Percentiles rank a stretch among this genome's conserved stretches.
phyloP scores from a whole-genome alignment of 2,329 filamentous ascomycete species.

The Chaetomiaceae sp. region DNA sequence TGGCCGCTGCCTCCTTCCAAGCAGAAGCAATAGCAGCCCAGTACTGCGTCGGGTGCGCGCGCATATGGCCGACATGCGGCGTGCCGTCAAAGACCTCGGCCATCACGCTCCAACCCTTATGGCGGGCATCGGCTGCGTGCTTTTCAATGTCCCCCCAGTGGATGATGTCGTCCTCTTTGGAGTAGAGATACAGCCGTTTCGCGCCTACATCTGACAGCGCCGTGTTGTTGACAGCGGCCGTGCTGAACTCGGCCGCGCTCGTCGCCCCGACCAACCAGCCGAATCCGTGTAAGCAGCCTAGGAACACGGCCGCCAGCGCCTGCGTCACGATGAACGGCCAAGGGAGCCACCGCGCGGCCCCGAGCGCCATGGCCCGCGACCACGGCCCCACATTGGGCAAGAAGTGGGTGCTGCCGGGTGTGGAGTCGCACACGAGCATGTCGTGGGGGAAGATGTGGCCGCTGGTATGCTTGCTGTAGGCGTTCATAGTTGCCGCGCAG shows the following conservation, averaged over 20 bases:
- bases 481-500: constrained; percentile 46
- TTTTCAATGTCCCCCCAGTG: constrained; percentile 51
- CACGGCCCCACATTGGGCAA: constrained; percentile 44
- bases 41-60: constrained; percentile 52
- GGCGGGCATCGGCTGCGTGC: constrained; percentile 45
- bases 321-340: constrained; percentile 48
- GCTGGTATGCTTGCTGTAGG: constrained; percentile 38
- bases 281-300: constrained; percentile 36
- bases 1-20: constrained; percentile 16
- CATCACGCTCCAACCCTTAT: constrained; percentile 46
- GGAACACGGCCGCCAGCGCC: constrained; percentile 41
- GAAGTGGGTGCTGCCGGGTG: constrained; percentile 45
- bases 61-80: constrained; percentile 59
- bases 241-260: constrained; percentile 39
- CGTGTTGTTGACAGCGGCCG: constrained; percentile 35
- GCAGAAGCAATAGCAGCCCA: constrained; percentile 44
- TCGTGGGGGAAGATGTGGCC: constrained; percentile 41
- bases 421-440: constrained; percentile 49
- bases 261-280: constrained; percentile 37
- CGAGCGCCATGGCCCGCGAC: constrained; percentile 51
- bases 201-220: constrained; percentile 35
- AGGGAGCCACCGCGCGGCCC: constrained; percentile 43
- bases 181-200: constrained; percentile 54
- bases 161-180: constrained; percentile 54
- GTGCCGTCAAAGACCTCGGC: constrained; percentile 54